A percentile compares a stretch with the other conserved stretches of the same genome.
These are phyloP conservation scores for Pseudozyma pruni DNA, from an alignment of 1,284 basidiomycete genomes.

Conservation along the genomic window DNA sequence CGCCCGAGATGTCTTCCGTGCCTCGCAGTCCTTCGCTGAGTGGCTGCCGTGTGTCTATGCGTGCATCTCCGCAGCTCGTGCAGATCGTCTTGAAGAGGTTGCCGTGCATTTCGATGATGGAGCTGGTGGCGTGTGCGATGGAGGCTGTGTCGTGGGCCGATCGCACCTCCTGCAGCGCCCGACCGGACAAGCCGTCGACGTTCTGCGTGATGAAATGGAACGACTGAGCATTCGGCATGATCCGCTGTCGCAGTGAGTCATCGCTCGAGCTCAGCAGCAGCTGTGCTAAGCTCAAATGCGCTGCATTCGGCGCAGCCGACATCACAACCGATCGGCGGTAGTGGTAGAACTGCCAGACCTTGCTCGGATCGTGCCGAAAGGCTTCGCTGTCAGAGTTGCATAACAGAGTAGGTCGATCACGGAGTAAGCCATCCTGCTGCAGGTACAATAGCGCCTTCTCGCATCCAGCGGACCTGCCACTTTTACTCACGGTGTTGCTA, in stretches of 20 bases:
- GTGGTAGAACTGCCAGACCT: slow-evolving; percentile 77
- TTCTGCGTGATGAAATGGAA: slow-evolving; percentile 76
- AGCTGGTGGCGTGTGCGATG: not conserved
- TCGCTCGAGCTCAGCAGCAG: slow-evolving; percentile 67
- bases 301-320: slow-evolving; percentile 73
- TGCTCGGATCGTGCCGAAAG: slow-evolving; percentile 72
- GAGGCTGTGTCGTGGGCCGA: not conserved
- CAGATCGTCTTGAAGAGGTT: slow-evolving; percentile 74
- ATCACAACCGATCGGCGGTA: slow-evolving; percentile 72
- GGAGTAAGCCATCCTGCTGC: not conserved
- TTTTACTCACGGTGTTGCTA: slow-evolving; percentile 73
- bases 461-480: no score
- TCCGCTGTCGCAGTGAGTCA: not conserved
- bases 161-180: slow-evolving; percentile 57
- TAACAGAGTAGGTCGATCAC: not conserved
- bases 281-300: slow-evolving; percentile 72
- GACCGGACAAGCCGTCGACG: slow-evolving; percentile 74
- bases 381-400: slow-evolving; percentile 69
- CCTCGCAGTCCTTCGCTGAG: slow-evolving; percentile 72
- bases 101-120: slow-evolving; percentile 76
- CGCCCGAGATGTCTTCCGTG: slow-evolving; percentile 70
- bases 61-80: slow-evolving; percentile 71
- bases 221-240: slow-evolving; percentile 26
- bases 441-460: no score
- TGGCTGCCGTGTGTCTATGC: slow-evolving; percentile 71